Conservation (phyloP, 495 filamentous ascomycete genomes). For the Penicillium bialowiezense region DNA sequence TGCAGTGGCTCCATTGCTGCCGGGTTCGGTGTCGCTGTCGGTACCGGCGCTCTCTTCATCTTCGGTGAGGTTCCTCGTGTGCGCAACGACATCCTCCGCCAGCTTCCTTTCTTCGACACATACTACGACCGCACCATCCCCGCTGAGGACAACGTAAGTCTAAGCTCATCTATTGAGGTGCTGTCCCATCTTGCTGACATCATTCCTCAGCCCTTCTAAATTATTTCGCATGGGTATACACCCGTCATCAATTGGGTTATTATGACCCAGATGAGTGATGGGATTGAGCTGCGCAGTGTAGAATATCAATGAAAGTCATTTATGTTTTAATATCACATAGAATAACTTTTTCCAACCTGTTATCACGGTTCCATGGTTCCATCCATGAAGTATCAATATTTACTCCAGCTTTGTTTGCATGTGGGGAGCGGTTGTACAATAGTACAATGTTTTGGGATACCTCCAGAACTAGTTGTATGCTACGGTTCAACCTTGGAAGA, state of each 20-base stretch:
- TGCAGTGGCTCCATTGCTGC: conserved; percentile 52
- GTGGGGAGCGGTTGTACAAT: no score
- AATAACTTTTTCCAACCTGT: conserved; percentile 19
- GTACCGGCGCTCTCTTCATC: conserved; percentile 66
- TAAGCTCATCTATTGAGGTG: neutral
- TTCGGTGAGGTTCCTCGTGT: conserved; percentile 69
- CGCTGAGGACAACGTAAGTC: conserved; percentile 61
- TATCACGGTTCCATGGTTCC: no score
- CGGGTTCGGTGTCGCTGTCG: conserved; percentile 59
- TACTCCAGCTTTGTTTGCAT: no score
- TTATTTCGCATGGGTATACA: conserved; percentile 14
- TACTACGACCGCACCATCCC: conserved; percentile 58
- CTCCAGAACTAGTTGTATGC: no score
- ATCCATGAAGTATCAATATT: no score
- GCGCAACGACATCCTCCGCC: conserved; percentile 61
- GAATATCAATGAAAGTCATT: conserved; percentile 27
- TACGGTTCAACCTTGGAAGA: no score
- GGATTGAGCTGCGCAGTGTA: conserved; percentile 11
- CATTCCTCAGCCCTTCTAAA: conserved; percentile 41
- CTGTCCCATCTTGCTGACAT: conserved; percentile 26
- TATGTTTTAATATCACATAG: conserved; percentile 41
- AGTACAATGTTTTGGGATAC: no score
- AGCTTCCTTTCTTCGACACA: conserved; percentile 58
- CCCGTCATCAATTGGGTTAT: neutral
- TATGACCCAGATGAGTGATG: neutral